phyloP scores from a whole-genome alignment of 2,329 filamentous ascomycete species.

The Ophiostoma pallidulum region DNA sequence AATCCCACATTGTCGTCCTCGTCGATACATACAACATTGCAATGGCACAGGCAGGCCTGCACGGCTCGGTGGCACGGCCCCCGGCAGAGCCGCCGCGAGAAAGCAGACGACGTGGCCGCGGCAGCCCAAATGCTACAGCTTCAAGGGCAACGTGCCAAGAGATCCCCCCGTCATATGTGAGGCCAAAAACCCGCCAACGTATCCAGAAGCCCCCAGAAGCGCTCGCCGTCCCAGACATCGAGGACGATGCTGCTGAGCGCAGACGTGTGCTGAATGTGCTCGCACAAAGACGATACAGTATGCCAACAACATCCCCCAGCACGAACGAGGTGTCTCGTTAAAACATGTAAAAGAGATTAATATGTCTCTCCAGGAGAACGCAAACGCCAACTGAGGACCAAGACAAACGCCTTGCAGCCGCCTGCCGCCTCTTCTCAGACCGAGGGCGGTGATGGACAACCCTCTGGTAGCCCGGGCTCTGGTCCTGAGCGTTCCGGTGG shows the following conservation, averaged over 20 bases:
- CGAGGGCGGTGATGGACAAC: too few relatives aligned
- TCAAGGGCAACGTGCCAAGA: background rate
- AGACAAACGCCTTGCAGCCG: background rate
- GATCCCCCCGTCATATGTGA: background rate
- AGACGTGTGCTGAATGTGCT: constrained; percentile 46
- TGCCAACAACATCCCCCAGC: constrained; percentile 9
- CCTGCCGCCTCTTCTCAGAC: too few relatives aligned
- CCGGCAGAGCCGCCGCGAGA: background rate
- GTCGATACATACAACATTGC: too few relatives aligned
- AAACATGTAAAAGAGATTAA: background rate
- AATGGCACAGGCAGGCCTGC: background rate
- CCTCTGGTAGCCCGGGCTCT: too few relatives aligned
- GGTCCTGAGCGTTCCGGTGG: too few relatives aligned
- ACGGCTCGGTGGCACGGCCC: constrained; percentile 1
- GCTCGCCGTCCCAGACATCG: constrained; percentile 37
- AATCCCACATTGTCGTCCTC: too few relatives aligned
- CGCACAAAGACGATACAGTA: constrained; percentile 45
- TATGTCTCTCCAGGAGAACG: constrained; percentile 21
- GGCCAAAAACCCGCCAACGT: constrained; percentile 28
- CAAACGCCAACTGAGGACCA: constrained; percentile 18
- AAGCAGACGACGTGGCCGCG: too few relatives aligned
- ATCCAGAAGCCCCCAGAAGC: constrained; percentile 30
- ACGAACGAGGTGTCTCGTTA: too few relatives aligned
- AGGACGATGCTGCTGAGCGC: constrained; percentile 41
- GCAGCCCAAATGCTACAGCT: background rate